A percentile compares a stretch with the other conserved stretches of the same genome.
These are phyloP conservation scores for Ophiocordyceps sinensis DNA, from an alignment of 2,329 filamentous ascomycete genomes.

Conservation along the genomic window DNA sequence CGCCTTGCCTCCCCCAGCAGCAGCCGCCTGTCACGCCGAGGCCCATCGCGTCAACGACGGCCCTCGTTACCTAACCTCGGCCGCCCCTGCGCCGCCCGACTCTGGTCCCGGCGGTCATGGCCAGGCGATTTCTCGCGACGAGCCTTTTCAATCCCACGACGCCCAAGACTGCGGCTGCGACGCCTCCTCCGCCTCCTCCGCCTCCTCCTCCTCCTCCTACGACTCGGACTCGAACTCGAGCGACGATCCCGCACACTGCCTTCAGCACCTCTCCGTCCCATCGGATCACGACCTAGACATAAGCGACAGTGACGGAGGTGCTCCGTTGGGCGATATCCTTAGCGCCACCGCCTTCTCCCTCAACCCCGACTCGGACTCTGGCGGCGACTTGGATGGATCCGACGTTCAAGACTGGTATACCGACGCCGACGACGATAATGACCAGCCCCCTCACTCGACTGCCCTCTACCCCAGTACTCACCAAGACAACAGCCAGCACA, in stretches of 20 bases:
- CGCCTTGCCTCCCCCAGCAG: neutral
- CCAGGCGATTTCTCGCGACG: neutral
- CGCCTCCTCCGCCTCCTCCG: too few species aligned
- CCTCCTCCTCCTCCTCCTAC: too few species aligned
- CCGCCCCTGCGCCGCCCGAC: neutral
- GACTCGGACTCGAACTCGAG: neutral
- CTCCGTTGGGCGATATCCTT: conserved; percentile 7
- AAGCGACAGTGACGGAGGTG: conserved; percentile 21
- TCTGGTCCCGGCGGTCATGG: neutral
- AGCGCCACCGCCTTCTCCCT: neutral
- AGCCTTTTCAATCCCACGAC: neutral
- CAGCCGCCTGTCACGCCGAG: neutral
- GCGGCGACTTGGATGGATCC: neutral
- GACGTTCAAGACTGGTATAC: neutral
- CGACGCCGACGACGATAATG: conserved; percentile 3
- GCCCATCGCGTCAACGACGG: neutral
- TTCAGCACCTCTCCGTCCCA: neutral
- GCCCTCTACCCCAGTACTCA: neutral
- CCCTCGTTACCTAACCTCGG: neutral
- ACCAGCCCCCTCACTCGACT: neutral
- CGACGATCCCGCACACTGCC: conserved; percentile 1
- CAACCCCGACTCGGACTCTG: conserved; percentile 1
- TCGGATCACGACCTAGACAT: conserved; percentile 16
- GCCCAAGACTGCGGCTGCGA: neutral
- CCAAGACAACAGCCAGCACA: neutral